phyloP scores from a whole-genome alignment of 179 eudicot species.

The Gypsophila paniculata region DNA sequence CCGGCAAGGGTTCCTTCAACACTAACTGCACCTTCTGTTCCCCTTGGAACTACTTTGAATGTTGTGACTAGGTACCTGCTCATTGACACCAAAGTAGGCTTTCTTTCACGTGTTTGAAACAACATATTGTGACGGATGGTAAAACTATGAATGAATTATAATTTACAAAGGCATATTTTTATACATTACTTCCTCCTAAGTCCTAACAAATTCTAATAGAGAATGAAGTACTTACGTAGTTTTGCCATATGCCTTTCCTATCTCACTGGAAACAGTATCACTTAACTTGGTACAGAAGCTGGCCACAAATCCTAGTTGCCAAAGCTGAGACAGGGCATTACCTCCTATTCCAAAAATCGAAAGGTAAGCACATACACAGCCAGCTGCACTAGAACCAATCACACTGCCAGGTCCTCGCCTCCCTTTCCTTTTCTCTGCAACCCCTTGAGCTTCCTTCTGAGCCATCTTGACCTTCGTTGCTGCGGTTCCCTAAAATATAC shows the following conservation, averaged over 20 bases:
- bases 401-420: conserved; percentile 95
- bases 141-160: no score
- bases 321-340: conserved; percentile 50
- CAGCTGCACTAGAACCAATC: conserved; percentile 96
- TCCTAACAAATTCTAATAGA: no score
- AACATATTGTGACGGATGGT: no score
- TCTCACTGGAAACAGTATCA: conserved; percentile 93
- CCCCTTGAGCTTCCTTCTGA: conserved; percentile 91
- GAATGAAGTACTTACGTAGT: no score
- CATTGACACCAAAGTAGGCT: conserved; percentile 8
- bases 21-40: conserved; percentile 97
- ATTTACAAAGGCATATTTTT: no score
- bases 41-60: conserved; percentile 81
- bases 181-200: no score
- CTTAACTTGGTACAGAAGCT: conserved; percentile 92
- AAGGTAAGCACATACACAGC: conserved; percentile 85
- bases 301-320: conserved; percentile 92
- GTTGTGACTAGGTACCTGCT: conserved; percentile 83
- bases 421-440: conserved; percentile 95
- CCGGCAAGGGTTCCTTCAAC: conserved; percentile 93
- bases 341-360: conserved; percentile 71
- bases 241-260: conserved; percentile 93
- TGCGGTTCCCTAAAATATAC: conserved; percentile 63
- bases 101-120: no score
- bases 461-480: conserved; percentile 91